Evolutionary conservation across 441 rosid species (phyloP).

Genomic region (Lagerstroemia fauriei): DNA sequence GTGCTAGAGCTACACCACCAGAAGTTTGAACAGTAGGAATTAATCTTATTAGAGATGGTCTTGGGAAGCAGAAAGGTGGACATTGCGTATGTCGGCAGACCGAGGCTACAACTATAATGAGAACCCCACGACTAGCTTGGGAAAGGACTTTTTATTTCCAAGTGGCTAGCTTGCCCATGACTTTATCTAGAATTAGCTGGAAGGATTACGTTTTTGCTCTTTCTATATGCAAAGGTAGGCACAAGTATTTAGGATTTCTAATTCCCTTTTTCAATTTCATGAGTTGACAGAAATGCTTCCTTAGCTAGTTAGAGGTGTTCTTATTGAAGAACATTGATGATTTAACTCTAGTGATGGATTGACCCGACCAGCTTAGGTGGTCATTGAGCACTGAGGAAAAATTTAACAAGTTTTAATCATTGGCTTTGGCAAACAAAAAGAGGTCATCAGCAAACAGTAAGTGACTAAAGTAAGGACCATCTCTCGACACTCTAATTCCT

Average conservation of each 20-base stretch:
- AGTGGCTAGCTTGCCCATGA: neutral
- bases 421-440: neutral
- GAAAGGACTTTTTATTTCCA: neutral
- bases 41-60: neutral
- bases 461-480: neutral
- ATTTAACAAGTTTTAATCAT: neutral
- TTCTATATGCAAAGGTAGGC: neutral
- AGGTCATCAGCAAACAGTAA: neutral
- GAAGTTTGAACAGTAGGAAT: neutral
- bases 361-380: neutral
- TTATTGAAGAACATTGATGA: neutral
- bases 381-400: neutral
- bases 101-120: neutral
- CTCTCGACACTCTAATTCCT: neutral
- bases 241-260: neutral
- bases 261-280: neutral
- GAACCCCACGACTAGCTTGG: neutral
- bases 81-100: neutral
- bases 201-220: neutral
- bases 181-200: neutral
- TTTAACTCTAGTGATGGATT: neutral
- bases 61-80: neutral
- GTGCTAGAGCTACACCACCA: neutral
- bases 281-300: neutral
- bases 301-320: neutral